Evolutionary conservation across 1,284 basidiomycete genomes (phyloP).

Genomic region (Sanguinoderma infundibulare): DNA sequence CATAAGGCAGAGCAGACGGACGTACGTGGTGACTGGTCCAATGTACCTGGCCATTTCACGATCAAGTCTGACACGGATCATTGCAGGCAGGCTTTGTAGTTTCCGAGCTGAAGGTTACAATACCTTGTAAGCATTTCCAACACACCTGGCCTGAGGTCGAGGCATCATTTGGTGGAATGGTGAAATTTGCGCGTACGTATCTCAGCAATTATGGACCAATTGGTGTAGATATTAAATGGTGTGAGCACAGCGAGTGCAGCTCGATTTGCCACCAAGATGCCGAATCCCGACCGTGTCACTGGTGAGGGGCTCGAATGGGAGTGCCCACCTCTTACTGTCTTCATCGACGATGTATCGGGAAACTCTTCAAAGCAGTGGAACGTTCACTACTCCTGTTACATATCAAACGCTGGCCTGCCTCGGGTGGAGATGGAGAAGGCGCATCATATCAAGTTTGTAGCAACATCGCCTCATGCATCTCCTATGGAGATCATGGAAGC

Average conservation of each 20-base stretch:
- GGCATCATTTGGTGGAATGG: not conserved
- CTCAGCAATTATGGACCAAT: not conserved
- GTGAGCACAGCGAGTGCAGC: not conserved
- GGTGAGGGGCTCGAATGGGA: slow-evolving; percentile 9
- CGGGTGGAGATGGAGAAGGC: slow-evolving; percentile 9
- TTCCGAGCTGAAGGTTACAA: too few relatives aligned
- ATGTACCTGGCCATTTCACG: not conserved
- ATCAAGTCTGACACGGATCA: too few relatives aligned
- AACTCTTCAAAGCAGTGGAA: slow-evolving; percentile 24
- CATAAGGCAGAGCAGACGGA: not conserved
- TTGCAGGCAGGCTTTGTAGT: too few relatives aligned
- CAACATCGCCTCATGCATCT: slow-evolving; percentile 17
- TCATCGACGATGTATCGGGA: slow-evolving; percentile 25
- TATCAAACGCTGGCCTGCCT: slow-evolving; percentile 18
- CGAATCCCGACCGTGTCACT: slow-evolving; percentile 1
- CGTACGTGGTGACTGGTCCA: not conserved
- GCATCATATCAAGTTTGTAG: slow-evolving; percentile 5
- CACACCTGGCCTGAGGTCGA: not conserved
- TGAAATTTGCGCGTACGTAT: not conserved
- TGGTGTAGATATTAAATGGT: too few relatives aligned
- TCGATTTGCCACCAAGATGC: not conserved
- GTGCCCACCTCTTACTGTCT: slow-evolving; percentile 13
- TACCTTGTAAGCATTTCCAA: not conserved
- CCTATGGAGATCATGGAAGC: slow-evolving; percentile 21
- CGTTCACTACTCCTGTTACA: slow-evolving; percentile 15